Evolutionary conservation across 1,284 basidiomycete genomes (phyloP).

Genomic region (Pseudozyma sp.): DNA sequence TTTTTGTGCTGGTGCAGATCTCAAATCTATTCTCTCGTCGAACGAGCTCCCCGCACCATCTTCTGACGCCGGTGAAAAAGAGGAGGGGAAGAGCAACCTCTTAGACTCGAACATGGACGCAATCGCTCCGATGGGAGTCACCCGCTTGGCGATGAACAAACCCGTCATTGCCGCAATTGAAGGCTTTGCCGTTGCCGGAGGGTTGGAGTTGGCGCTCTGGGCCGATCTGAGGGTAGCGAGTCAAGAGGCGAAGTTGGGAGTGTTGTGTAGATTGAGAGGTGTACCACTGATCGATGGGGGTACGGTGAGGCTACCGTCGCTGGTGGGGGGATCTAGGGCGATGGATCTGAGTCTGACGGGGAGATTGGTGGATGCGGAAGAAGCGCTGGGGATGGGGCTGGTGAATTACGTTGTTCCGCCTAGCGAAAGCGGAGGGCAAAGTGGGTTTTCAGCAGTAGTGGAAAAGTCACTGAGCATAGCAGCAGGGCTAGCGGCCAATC

Average conservation of each 20-base stretch:
- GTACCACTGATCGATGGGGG: slow-evolving; percentile 50
- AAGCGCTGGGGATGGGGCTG: slow-evolving; percentile 32
- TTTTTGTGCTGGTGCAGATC: slow-evolving; percentile 45
- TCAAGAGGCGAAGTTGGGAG: slow-evolving; percentile 20
- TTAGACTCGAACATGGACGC: slow-evolving; percentile 45
- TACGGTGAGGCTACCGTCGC: slow-evolving; percentile 30
- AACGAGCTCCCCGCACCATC: neutral
- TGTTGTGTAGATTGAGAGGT: slow-evolving; percentile 40
- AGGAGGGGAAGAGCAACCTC: slow-evolving; percentile 11
- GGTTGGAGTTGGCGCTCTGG: slow-evolving; percentile 43
- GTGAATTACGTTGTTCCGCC: slow-evolving; percentile 30
- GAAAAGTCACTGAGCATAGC: slow-evolving; percentile 29
- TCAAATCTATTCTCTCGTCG: slow-evolving; percentile 27
- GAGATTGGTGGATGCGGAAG: slow-evolving; percentile 22
- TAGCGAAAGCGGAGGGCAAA: neutral
- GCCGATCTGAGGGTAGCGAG: slow-evolving; percentile 39
- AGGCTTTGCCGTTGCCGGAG: slow-evolving; percentile 46
- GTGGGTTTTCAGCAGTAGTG: slow-evolving; percentile 21
- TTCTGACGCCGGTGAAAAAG: neutral
- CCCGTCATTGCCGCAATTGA: slow-evolving; percentile 43
- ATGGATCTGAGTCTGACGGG: slow-evolving; percentile 36
- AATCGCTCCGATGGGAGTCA: slow-evolving; percentile 41
- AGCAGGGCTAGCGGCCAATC: slow-evolving; percentile 23
- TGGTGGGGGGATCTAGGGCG: slow-evolving; percentile 35
- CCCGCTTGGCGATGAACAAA: slow-evolving; percentile 42